These are phyloP conservation scores for Panicum miliaceum DNA, from an alignment of 176 grass and related monocot species.

Conservation along the genomic window DNA sequence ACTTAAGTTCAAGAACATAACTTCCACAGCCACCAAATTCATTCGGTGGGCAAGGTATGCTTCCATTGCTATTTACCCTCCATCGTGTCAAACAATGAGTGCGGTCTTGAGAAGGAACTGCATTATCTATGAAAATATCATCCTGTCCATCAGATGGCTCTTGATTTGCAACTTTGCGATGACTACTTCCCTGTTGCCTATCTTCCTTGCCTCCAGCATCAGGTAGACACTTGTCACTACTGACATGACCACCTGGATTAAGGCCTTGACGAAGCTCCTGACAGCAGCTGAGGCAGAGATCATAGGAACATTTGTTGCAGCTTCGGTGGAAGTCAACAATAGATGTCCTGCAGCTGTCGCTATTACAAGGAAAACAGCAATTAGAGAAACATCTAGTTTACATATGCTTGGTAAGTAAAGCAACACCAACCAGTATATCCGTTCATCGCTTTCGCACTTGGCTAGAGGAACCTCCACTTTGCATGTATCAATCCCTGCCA, in stretches of 20 bases:
- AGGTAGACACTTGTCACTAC: not conserved
- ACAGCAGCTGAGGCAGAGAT: constrained; percentile 75
- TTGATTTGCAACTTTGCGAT: not conserved
- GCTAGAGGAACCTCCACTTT: constrained; percentile 46
- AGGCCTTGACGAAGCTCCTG: constrained; percentile 58
- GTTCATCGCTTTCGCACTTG: constrained; percentile 36
- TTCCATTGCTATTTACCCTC: constrained; percentile 53
- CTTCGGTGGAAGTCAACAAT: constrained; percentile 86
- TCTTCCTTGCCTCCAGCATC: constrained; percentile 20
- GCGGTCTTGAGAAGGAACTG: not conserved
- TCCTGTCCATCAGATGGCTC: not conserved
- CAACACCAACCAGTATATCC: constrained; percentile 71
- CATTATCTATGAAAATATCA: not conserved
- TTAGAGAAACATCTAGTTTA: constrained; percentile 27
- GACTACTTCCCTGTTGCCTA: constrained; percentile 13
- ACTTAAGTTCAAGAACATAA: constrained; percentile 63
- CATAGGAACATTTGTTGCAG: constrained; percentile 64
- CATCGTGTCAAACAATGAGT: constrained; percentile 40
- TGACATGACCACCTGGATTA: constrained; percentile 20
- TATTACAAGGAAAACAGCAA: constrained; percentile 26
- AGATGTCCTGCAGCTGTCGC: constrained; percentile 80
- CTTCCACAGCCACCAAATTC: constrained; percentile 67
- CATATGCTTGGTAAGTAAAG: not conserved
- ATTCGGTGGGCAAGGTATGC: constrained; percentile 78
- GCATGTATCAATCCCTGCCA: constrained; percentile 43